Percentiles rank a stretch among this genome's conserved stretches.
phyloP scores from a whole-genome alignment of 2,329 filamentous ascomycete species.

The Waltergamsia citrina region DNA sequence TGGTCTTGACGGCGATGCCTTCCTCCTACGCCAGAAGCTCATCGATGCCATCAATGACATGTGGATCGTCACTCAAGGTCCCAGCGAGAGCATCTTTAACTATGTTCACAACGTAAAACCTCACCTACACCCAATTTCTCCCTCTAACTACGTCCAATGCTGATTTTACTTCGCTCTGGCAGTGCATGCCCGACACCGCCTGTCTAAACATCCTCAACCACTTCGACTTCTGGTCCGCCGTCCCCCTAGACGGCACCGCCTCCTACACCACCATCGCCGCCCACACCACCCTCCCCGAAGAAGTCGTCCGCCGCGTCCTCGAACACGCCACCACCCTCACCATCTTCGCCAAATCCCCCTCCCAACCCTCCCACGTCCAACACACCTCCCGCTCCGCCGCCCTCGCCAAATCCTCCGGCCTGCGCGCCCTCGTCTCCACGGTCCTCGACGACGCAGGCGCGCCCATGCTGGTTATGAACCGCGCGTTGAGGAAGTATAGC shows the following conservation, averaged over 20 bases:
- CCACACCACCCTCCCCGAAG: constrained; percentile 23
- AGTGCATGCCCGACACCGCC: constrained; percentile 28
- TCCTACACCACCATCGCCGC: constrained; percentile 29
- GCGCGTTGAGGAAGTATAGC: constrained; percentile 20
- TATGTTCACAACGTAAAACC: constrained; percentile 26
- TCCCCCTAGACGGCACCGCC: constrained; percentile 35
- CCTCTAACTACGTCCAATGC: neutral
- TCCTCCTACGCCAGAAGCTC: constrained; percentile 31
- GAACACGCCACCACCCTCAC: constrained; percentile 27
- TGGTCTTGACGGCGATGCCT: constrained; percentile 29
- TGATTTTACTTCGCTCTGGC: neutral
- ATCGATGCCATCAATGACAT: constrained; percentile 35
- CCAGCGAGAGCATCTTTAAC: constrained; percentile 39
- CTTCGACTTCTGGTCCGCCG: constrained; percentile 41
- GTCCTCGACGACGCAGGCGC: constrained; percentile 26
- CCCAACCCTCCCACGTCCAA: constrained; percentile 14
- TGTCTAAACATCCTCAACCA: constrained; percentile 37
- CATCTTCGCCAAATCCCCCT: constrained; percentile 20
- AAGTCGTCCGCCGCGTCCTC: constrained; percentile 26
- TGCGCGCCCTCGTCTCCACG: constrained; percentile 24
- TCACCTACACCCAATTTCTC: neutral
- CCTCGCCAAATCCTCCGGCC: constrained; percentile 18
- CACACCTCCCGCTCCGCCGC: constrained; percentile 29
- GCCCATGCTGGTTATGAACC: constrained; percentile 22
- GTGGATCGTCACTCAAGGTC: constrained; percentile 34